These are phyloP conservation scores for Candida sakaeoensis DNA, from an alignment of 805 yeast species.

Conservation along the genomic window DNA sequence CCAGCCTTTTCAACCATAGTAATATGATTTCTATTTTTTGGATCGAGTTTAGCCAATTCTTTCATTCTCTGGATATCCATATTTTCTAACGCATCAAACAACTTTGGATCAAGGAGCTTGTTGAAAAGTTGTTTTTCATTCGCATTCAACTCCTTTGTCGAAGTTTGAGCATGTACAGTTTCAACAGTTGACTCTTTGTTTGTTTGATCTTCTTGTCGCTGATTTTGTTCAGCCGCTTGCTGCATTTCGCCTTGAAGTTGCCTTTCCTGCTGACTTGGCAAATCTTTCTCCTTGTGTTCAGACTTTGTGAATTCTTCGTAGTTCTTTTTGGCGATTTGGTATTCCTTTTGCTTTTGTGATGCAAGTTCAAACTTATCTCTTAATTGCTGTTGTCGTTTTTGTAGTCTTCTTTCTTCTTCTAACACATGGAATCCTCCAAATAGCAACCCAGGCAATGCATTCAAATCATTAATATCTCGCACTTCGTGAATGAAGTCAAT, in stretches of 20 bases:
- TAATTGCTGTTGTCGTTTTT: conserved; percentile 21
- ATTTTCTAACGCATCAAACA: conserved; percentile 24
- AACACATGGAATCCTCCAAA: conserved; percentile 35
- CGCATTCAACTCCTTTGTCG: too few species aligned
- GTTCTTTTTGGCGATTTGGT: conserved; percentile 3
- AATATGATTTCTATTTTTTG: conserved; percentile 13
- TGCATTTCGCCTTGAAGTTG: not conserved
- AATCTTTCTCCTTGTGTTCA: not conserved
- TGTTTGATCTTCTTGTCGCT: not conserved
- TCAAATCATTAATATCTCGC: conserved; percentile 34
- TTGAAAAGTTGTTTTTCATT: conserved; percentile 17
- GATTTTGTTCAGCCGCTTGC: not conserved
- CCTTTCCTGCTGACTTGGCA: not conserved
- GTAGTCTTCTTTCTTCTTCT: conserved; percentile 30
- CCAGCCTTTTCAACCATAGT: conserved; percentile 24
- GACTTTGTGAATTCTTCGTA: conserved; percentile 5
- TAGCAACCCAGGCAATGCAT: conserved; percentile 31
- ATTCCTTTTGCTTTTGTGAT: conserved; percentile 10
- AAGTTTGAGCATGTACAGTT: too few species aligned
- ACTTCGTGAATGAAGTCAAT: conserved; percentile 36
- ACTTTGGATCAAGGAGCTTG: conserved; percentile 24
- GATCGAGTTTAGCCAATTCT: conserved; percentile 13
- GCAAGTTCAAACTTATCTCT: conserved; percentile 9
- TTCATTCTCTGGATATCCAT: conserved; percentile 22
- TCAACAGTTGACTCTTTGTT: too few species aligned